Evolutionary conservation across 805 yeast species (phyloP), one percentile per base, ranked within the genome.

Genomic region (Kodamaea sagamina): DNA sequence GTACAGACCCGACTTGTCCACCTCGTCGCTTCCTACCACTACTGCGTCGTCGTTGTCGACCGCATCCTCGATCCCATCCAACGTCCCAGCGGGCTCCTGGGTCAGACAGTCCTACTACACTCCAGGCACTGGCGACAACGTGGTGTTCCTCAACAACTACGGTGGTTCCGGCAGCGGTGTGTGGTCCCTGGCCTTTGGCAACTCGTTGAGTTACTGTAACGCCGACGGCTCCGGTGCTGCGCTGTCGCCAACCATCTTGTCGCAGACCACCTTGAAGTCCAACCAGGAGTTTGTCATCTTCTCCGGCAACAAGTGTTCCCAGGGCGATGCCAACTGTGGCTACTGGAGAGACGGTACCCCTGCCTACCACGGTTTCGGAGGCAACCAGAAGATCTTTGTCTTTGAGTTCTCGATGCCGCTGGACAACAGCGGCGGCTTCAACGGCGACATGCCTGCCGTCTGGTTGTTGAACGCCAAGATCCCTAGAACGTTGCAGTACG

Each of bases 401-500:
- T 88, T 93, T 63, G 97, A 92, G 74, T 93, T 93, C 71, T 72
- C 76, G 63, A 93, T 93, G 99, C 99, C 99, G 51, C 61, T 78
- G 47, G 89, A 79, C 53, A 59, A 74, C 26, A 71, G 76, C 48
- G 52, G 72, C 40, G 59, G 73, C 25, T 63, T 59, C 58, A 89
- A 90, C 76, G 76, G 77, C 59, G 97, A 93, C 67, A 92, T 93
- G 98, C 99, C 99, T 53, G 98, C 99, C 49, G 78, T 90, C 57
- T 90, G 98, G 98, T 74, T 90, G 67, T 80, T 90, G 65, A 90
- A 90, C 67, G 96, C 96, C 49, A 86, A 87, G 75, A 84, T 90
- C 61, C 97, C 99, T 71, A 88, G 99, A 78, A 90, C 97, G 54
- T 71, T 83, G 59, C 98, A 93, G 73, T 93, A 93, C 71, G 97